Base-by-base conservation (phyloP, 2,329 filamentous ascomycete genomes). In the Fusarium floridanum region DNA sequence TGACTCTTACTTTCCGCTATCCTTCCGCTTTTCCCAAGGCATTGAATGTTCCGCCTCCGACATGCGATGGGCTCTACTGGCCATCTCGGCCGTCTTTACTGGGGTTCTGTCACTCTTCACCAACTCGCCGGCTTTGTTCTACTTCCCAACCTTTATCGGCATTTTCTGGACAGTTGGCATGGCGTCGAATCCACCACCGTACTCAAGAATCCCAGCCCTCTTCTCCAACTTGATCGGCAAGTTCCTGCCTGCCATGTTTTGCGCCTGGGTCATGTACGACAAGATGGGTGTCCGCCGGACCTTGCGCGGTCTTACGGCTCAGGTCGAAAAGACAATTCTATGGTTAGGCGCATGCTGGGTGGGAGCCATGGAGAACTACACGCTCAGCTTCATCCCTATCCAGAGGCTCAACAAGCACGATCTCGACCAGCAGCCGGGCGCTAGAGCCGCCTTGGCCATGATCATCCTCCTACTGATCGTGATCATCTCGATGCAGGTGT, bases 301-400 rank as follows among this genome's bases (percentile, higher is more conserved):
- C 1, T 88, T 98, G 29, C 83, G 82, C 2, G 92, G 91, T 2
- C 87, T 98, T 3, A 92, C 90, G 0, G 95, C 95, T 0, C 96
- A 98, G 80, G 78, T 98, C 50, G 96, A 98, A 80, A 98, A 97
- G 86, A 94, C 95, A 0, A 83, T 98, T 4, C 87, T 98, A 32
- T 98, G 95, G 93, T 87, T 99, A 1, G 95, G 95, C 1, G 92
- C 91, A 9, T 95, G 93, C 80, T 99, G 97, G 93, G 91, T 98
- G 43, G 97, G 95, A 17, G 92, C 94, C 1, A 84, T 99, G 75
- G 96, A 96, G 79, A 98, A 98, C 83, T 97, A 98, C 83, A 98
- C 97, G 0, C 94, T 99, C 79, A 93, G 95, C 78, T 93, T 94
- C 84, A 98, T 99, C 71, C 97, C 97, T 0, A 97, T 99, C 75